Percentiles rank a stretch among this genome's conserved stretches.
phyloP scores from a whole-genome alignment of 176 grass and related monocot species.

The Cenchrus fungigraminus region DNA sequence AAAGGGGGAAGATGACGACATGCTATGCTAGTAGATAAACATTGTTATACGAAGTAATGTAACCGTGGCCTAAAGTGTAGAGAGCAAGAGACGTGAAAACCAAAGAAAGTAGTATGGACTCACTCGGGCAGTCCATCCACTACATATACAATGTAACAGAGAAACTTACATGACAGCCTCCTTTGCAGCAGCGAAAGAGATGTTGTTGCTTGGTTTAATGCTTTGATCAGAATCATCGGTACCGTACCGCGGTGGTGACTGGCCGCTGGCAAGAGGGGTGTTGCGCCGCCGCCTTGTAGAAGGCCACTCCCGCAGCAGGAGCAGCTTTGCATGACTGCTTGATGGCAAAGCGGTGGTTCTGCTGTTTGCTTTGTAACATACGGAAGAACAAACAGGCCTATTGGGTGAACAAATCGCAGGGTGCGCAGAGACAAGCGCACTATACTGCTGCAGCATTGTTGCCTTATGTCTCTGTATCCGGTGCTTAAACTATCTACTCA shows the following conservation, averaged over 20 bases:
- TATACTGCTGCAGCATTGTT: not conserved
- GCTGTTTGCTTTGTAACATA: not conserved
- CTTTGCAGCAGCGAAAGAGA: slow-evolving; percentile 28
- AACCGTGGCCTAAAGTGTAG: not conserved
- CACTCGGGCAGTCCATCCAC: not conserved
- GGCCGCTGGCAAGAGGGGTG: slow-evolving; percentile 24
- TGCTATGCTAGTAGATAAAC: not conserved
- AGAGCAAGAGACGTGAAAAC: not conserved
- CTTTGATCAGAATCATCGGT: slow-evolving; percentile 41
- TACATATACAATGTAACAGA: not conserved
- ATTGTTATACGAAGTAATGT: not conserved
- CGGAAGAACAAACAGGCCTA: not conserved
- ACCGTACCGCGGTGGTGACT: slow-evolving; percentile 43
- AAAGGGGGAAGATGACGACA: not conserved
- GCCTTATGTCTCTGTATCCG: not conserved
- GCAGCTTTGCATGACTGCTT: slow-evolving; percentile 2
- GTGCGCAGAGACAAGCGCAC: not conserved
- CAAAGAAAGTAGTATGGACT: not conserved
- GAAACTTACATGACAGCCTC: slow-evolving; percentile 26
- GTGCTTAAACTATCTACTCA: not conserved
- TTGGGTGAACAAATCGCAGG: not conserved
- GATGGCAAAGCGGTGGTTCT: not conserved
- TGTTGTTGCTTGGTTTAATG: slow-evolving; percentile 32
- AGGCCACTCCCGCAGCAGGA: not conserved
- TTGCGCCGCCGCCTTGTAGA: slow-evolving; percentile 45